Conservation (phyloP, 805 yeast species). For the Candida nemodendra region DNA sequence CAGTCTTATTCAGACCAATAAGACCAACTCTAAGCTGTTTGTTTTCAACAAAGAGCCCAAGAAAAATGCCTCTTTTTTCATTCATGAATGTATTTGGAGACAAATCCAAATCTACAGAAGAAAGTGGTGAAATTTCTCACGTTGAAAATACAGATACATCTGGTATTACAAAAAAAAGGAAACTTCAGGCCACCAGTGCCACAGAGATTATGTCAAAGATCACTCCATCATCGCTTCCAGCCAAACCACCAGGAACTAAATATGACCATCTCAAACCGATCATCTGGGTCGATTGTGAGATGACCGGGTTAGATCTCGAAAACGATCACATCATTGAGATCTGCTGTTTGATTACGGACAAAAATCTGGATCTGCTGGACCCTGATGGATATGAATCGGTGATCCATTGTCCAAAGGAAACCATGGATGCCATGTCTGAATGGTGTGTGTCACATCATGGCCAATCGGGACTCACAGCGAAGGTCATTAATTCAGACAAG, state of each 20-base stretch:
- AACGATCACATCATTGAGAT: constrained; percentile 88
- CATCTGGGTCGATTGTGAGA: constrained; percentile 97
- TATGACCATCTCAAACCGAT: constrained; percentile 37
- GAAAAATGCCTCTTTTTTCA: constrained; percentile 5
- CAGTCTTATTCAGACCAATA: too few species aligned
- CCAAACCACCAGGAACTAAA: constrained; percentile 7
- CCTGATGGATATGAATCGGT: constrained; percentile 77
- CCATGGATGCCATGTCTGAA: constrained; percentile 72
- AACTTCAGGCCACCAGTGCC: too few species aligned
- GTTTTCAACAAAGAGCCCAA: neutral
- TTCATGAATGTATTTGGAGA: constrained; percentile 4
- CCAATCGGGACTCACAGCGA: constrained; percentile 69
- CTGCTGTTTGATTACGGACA: constrained; percentile 88
- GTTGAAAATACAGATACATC: neutral
- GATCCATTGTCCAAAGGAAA: constrained; percentile 60
- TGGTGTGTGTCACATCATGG: constrained; percentile 91
- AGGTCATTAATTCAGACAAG: constrained; percentile 55
- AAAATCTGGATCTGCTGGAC: constrained; percentile 68
- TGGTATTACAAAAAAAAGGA: constrained; percentile 1
- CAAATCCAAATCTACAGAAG: neutral
- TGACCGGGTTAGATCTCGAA: constrained; percentile 89
- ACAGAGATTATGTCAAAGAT: too few species aligned
- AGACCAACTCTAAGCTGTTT: too few species aligned
- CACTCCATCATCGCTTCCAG: too few species aligned
- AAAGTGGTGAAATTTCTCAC: neutral